These are phyloP conservation scores for Trichoderma asperelloides DNA, from an alignment of 495 filamentous ascomycete genomes.

Conservation along the genomic window DNA sequence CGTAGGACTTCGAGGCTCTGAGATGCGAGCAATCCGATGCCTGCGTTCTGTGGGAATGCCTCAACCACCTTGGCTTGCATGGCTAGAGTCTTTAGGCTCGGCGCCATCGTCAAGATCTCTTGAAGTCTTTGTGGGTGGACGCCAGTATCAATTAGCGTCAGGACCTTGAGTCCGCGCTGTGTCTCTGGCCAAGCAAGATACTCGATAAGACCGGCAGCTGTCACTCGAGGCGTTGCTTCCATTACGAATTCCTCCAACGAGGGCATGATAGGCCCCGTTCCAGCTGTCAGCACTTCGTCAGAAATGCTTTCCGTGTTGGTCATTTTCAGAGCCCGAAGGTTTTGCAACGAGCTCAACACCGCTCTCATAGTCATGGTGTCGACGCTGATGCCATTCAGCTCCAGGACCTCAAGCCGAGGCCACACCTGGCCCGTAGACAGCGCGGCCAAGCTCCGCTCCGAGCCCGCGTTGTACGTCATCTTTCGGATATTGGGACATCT, in stretches of 20 bases:
- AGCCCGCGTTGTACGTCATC: slow-evolving; percentile 74
- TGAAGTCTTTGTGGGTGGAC: slow-evolving; percentile 54
- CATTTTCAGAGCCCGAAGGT: slow-evolving; percentile 64
- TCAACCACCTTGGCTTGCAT: slow-evolving; percentile 57
- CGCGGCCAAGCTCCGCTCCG: slow-evolving; percentile 67
- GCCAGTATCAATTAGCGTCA: slow-evolving; percentile 61
- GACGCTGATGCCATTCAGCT: slow-evolving; percentile 61
- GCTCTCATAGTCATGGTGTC: slow-evolving; percentile 64
- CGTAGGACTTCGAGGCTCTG: slow-evolving; percentile 58
- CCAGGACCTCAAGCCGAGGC: slow-evolving; percentile 70
- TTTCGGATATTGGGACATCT: slow-evolving; percentile 76
- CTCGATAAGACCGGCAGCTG: slow-evolving; percentile 53
- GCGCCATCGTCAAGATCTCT: slow-evolving; percentile 51
- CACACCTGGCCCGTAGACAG: slow-evolving; percentile 59
- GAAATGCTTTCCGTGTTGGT: slow-evolving; percentile 57
- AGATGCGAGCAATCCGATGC: slow-evolving; percentile 56
- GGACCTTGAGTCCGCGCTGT: slow-evolving; percentile 43
- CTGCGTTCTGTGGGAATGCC: slow-evolving; percentile 49
- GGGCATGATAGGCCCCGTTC: slow-evolving; percentile 57
- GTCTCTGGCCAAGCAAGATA: slow-evolving; percentile 47
- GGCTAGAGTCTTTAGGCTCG: slow-evolving; percentile 53
- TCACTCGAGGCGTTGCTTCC: slow-evolving; percentile 58
- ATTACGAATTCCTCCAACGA: slow-evolving; percentile 60
- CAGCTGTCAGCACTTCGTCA: slow-evolving; percentile 61
- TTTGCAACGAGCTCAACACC: slow-evolving; percentile 55